Base-by-base conservation (phyloP, 345 rosid genomes). In the Eucalyptus fibrosa region DNA sequence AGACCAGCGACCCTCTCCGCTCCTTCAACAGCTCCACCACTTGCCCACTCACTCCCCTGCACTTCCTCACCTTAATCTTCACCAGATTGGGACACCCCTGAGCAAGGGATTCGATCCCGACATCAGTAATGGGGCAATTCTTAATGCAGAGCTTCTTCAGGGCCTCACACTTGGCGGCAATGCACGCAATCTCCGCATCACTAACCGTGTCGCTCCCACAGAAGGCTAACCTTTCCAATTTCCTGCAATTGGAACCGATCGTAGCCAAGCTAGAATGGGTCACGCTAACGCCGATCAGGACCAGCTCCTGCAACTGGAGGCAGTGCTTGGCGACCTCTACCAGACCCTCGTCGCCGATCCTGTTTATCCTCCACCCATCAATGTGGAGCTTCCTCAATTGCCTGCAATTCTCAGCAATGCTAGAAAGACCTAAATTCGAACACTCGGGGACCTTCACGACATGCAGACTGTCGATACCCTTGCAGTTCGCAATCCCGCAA, bases 311-410 rank as follows among this genome's bases (percentile, higher is more conserved):
- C 12, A 97, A 90, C 92, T 94, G 92, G 40, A 91, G 88, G 15
- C 98, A 95, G 26, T 96, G 93, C 50, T 90, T 94, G 45, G 98
- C 96, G 45, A 97, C 93, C 60, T 96, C 95, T 7, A 95, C 91
- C 42, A 97, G 93, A 88, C 98, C 98, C 90, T 96, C 98, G 34
- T 97, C 99, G 9, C 97, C 98, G 18, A 97, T 97, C 93, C 93
- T 95, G 88, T 97, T 94, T 65, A 94, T 96, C 81, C 96, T 96
- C 97, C 96, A 95, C 89, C 98, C 99, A 90, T 97, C 98, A 49
- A 97, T 91, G 88, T 95, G 99, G 88, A 97, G 97, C 93, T 97
- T 97, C 93, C 95, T 96, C 67, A 97, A 87, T 50, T 89, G 86
- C 92, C 88, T 94, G 90, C 99, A 97, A 87, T 94, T 92, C 94